phyloP scores from a whole-genome alignment of 2,329 filamentous ascomycete genomes.

The Neopestalotiopsis rosae region DNA sequence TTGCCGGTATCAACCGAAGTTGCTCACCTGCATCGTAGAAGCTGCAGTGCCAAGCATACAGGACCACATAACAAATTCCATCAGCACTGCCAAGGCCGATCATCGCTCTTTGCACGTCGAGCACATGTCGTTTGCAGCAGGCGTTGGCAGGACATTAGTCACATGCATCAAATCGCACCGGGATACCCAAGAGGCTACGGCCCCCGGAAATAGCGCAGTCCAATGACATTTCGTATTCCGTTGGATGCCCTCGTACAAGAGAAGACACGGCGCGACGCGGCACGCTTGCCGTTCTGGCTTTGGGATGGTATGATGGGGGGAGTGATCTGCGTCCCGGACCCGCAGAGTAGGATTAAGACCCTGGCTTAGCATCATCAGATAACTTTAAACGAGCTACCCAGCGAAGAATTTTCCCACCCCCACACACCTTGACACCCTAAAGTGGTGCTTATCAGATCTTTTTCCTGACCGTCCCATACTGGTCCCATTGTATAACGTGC shows the following conservation, averaged over 20 bases:
- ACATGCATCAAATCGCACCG: not conserved
- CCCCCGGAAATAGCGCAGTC: not conserved
- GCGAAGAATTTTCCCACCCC: not conserved
- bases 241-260: not conserved
- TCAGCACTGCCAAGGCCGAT: constrained; percentile 4
- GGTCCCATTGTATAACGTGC: not conserved
- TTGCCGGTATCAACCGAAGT: not conserved
- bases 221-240: not conserved
- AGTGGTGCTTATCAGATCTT: not conserved
- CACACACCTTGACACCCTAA: not conserved
- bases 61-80: not conserved
- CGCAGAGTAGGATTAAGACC: constrained; percentile 4
- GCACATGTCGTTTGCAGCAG: not conserved
- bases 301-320: not conserved
- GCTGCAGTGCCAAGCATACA: not conserved
- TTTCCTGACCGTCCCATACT: not conserved
- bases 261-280: not conserved
- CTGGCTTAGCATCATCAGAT: constrained; percentile 11
- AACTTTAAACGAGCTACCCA: constrained; percentile 10
- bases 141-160: not conserved
- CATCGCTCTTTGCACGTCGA: not conserved
- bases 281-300: not conserved
- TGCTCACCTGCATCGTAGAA: not conserved
- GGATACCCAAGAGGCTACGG: not conserved
- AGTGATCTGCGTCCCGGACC: not conserved